Evolutionary conservation across 495 filamentous ascomycete genomes (phyloP).

Genomic region (Aspergillus coremiiformis): DNA sequence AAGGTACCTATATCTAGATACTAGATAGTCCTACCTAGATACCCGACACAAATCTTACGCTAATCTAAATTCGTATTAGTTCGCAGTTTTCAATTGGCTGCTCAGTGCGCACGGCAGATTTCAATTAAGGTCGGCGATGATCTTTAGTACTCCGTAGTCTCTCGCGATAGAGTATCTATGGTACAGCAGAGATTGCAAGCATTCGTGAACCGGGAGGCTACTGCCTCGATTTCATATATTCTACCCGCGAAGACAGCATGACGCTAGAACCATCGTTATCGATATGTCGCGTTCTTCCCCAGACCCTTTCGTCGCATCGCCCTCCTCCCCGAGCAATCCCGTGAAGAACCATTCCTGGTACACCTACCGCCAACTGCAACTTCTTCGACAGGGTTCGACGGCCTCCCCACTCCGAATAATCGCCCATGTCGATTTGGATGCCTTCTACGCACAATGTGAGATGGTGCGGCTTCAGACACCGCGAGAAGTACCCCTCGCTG

Average conservation of each 20-base stretch:
- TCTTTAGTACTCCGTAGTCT: not conserved
- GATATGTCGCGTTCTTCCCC: conserved; percentile 27
- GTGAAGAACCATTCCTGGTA: conserved; percentile 59
- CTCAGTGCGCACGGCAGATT: not conserved
- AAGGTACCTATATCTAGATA: no score
- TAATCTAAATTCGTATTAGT: not conserved
- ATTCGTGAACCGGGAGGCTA: not conserved
- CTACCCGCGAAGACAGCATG: conserved; percentile 8
- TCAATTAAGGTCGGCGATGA: not conserved
- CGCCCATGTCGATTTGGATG: conserved; percentile 92
- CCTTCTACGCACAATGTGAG: conserved; percentile 97
- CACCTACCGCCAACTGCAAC: conserved; percentile 74
- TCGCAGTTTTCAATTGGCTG: not conserved
- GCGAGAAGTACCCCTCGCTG: conserved; percentile 74
- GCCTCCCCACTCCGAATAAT: conserved; percentile 77
- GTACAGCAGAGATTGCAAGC: not conserved
- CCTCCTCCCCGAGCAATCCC: conserved; percentile 26
- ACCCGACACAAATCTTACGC: not conserved
- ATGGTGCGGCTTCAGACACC: conserved; percentile 72
- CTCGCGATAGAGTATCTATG: not conserved
- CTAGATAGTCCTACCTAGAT: no score
- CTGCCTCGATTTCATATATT: not conserved
- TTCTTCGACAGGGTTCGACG: conserved; percentile 62
- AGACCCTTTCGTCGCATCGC: conserved; percentile 19
- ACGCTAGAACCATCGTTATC: conserved; percentile 2